Evolutionary conservation across 2,329 filamentous ascomycete species (phyloP), one percentile per base, ranked within the genome.

Genomic region (Chalara sp.): DNA sequence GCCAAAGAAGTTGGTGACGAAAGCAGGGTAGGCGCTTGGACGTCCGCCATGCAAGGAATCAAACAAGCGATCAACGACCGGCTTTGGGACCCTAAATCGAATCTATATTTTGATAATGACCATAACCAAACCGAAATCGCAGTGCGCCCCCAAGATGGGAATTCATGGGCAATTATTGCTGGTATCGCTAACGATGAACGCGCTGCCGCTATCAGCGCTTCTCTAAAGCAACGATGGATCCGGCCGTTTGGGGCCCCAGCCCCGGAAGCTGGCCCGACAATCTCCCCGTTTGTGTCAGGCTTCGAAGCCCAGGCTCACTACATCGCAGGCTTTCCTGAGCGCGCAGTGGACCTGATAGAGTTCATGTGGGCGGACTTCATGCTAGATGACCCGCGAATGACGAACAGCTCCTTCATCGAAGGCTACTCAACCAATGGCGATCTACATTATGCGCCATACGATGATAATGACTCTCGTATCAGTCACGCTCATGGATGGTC

Each of bases 331-430:
- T 28, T 47, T 3, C 52, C 76, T 71, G 50, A 65, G 72, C 47
- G 64, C 72, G 78, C 79, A 0, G 64, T 83, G 1, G 71, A 76
- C 7, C 69, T 83, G 8, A 75, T 83, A 35, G 73, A 76, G 5
- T 65, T 67, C 8, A 72, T 69, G 52, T 83, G 79, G 79, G 21
- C 21, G 21, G 79, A 78, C 7, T 81, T 78, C 76, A 81, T 82
- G 59, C 65, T 79, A 13, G 67, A 74, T 53, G 32, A 61, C 54
- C 42, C 63, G 65, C 51, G 69, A 5, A 67, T 68, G 62, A 70
- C 68, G 5, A 67, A 65, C 3, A 58, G 53, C 10, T 68, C 68
- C 1, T 61, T 70, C 13, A 61, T 66, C 2, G 68, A 70, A 49
- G 68, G 68, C 6, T 63, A 65, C 39, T 57, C 60, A 0, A 59